Evolutionary conservation across 306 rosid genomes (phyloP).

Genomic region (Dryas octopetala): DNA sequence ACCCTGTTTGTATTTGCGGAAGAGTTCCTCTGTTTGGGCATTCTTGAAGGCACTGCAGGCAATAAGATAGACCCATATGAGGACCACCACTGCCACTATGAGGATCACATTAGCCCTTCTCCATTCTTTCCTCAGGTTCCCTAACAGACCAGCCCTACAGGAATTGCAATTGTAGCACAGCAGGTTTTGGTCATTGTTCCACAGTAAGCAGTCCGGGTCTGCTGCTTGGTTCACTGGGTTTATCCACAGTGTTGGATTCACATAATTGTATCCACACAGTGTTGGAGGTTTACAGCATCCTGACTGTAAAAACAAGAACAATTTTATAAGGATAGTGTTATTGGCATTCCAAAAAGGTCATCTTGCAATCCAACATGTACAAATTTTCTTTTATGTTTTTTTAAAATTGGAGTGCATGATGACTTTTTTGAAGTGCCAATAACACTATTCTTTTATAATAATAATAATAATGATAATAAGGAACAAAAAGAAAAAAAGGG

Average conservation of each 20-base stretch:
- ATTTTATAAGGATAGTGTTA: too few relatives aligned
- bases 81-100: conserved; percentile 67
- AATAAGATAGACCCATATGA: conserved; percentile 75
- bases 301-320: conserved; percentile 47
- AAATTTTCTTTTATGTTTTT: too few relatives aligned
- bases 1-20: conserved; percentile 77
- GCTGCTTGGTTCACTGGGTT: conserved; percentile 66
- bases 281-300: conserved; percentile 95
- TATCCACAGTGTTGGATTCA: conserved; percentile 73
- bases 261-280: conserved; percentile 65
- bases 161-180: conserved; percentile 86
- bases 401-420: too few relatives aligned
- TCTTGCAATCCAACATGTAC: too few relatives aligned
- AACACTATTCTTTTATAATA: too few relatives aligned
- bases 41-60: conserved; percentile 94
- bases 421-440: too few relatives aligned
- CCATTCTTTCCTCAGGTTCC: conserved; percentile 88
- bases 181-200: conserved; percentile 85
- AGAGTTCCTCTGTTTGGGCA: conserved; percentile 84
- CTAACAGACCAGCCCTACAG: conserved; percentile 88
- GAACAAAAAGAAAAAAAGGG: background rate
- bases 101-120: conserved; percentile 74
- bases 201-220: conserved; percentile 71
- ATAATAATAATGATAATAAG: background rate
- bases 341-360: too few relatives aligned